Evolutionary conservation across 306 rosid genomes (phyloP).

Genomic region (Ormosia semicastrata): DNA sequence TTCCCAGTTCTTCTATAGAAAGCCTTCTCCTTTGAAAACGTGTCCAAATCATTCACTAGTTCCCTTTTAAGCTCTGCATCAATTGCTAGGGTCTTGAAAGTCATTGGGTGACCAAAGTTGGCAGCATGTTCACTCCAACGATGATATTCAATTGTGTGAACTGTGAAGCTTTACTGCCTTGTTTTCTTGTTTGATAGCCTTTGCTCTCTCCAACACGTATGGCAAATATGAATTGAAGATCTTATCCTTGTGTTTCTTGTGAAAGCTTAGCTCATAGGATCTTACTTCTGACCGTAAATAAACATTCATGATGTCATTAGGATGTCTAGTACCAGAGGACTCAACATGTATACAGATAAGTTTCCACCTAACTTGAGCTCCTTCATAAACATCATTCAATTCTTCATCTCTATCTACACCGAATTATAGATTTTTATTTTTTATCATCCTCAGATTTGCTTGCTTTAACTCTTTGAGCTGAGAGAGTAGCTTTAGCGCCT

Average conservation of each 20-base stretch:
- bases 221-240: slow-evolving; percentile 37
- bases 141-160: background rate
- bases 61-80: slow-evolving; percentile 38
- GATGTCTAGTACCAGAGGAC: too few relatives aligned
- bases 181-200: slow-evolving; percentile 26
- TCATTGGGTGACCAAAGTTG: slow-evolving; percentile 42
- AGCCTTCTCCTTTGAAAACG: slow-evolving; percentile 34
- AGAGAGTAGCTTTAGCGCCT: slow-evolving; percentile 35
- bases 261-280: slow-evolving; percentile 25
- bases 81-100: slow-evolving; percentile 46
- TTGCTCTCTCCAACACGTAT: slow-evolving; percentile 37
- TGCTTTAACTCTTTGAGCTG: slow-evolving; percentile 28
- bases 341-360: slow-evolving; percentile 10
- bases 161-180: slow-evolving; percentile 17
- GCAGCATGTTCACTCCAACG: background rate
- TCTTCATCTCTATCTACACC: slow-evolving; percentile 34
- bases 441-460: slow-evolving; percentile 15
- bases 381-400: slow-evolving; percentile 28
- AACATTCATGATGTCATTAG: background rate
- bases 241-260: slow-evolving; percentile 33
- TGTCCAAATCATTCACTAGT: slow-evolving; percentile 44
- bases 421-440: slow-evolving; percentile 4
- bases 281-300: background rate
- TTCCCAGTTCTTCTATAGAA: slow-evolving; percentile 46
- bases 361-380: slow-evolving; percentile 33